Conservation (phyloP, 2,329 filamentous ascomycete genomes). For the Fusarium tjaetaba region DNA sequence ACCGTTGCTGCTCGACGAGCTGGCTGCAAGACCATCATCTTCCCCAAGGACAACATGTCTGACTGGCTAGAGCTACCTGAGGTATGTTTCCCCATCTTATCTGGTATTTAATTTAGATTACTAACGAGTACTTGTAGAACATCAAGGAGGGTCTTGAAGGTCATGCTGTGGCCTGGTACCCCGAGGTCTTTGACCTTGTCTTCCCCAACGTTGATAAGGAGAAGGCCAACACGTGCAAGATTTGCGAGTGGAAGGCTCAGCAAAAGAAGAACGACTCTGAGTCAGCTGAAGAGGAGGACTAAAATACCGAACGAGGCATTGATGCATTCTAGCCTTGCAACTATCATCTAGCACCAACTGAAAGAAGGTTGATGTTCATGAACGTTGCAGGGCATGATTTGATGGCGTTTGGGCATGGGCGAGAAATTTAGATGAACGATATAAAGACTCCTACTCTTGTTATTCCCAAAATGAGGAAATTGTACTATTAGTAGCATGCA, state of each 20-base stretch:
- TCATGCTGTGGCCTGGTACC: conserved; percentile 91
- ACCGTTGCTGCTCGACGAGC: conserved; percentile 93
- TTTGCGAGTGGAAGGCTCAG: conserved; percentile 63
- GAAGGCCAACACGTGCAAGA: conserved; percentile 78
- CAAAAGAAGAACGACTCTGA: conserved; percentile 52
- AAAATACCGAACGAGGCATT: conserved; percentile 24
- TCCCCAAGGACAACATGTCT: conserved; percentile 93
- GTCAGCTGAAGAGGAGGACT: conserved; percentile 50
- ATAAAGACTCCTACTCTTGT: conserved; percentile 46
- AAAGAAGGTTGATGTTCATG: background rate
- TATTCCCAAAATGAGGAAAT: conserved; percentile 39
- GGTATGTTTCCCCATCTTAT: conserved; percentile 66
- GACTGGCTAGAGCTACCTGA: conserved; percentile 98
- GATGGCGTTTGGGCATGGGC: conserved; percentile 43
- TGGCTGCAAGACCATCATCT: conserved; percentile 92
- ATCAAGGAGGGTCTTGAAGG: conserved; percentile 97
- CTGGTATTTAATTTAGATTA: background rate
- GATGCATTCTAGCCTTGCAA: conserved; percentile 1
- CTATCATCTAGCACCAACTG: background rate
- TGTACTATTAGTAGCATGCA: conserved; percentile 46
- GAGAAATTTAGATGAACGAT: conserved; percentile 45
- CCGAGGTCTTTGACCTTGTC: conserved; percentile 89
- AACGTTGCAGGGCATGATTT: conserved; percentile 31
- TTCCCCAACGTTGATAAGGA: conserved; percentile 83
- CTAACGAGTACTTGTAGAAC: conserved; percentile 68